phyloP scores from a whole-genome alignment of 1,284 basidiomycete genomes.

The Apiotrichum porosum region DNA sequence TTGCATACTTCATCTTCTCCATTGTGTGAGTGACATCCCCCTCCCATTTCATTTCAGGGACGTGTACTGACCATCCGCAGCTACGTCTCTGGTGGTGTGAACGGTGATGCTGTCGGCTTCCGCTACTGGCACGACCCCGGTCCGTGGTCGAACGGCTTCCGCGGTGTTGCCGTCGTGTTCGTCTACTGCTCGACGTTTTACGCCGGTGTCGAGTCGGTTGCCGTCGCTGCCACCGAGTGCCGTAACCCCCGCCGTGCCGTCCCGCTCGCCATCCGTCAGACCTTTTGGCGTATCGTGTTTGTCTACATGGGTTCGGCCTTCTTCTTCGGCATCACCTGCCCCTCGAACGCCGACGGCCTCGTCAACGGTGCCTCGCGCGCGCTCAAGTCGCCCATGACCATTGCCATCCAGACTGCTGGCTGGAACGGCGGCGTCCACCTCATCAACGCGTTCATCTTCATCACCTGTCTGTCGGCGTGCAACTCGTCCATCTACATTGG shows the following conservation, averaged over 20 bases:
- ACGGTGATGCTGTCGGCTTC: slow-evolving; percentile 47
- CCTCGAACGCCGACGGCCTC: slow-evolving; percentile 60
- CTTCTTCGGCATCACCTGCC: slow-evolving; percentile 71
- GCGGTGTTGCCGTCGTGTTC: slow-evolving; percentile 16
- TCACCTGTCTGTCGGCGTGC: slow-evolving; percentile 50
- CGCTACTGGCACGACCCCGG: slow-evolving; percentile 51
- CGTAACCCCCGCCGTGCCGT: slow-evolving; percentile 69
- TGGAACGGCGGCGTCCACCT: slow-evolving; percentile 67
- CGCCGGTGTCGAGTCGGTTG: slow-evolving; percentile 43
- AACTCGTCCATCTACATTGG: slow-evolving; percentile 45
- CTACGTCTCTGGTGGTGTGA: slow-evolving; percentile 53
- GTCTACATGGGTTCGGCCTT: slow-evolving; percentile 62
- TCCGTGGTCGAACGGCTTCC: slow-evolving; percentile 45
- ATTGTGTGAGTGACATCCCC: slow-evolving; percentile 62
- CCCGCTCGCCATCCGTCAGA: slow-evolving; percentile 66
- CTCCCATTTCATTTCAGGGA: too few species aligned
- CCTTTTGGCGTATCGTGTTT: slow-evolving; percentile 66
- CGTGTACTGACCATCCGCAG: slow-evolving; percentile 4
- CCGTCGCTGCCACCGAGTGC: slow-evolving; percentile 50
- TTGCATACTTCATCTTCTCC: slow-evolving; percentile 55
- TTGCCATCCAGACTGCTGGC: slow-evolving; percentile 61
- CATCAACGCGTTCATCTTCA: slow-evolving; percentile 61
- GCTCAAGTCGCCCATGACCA: slow-evolving; percentile 75
- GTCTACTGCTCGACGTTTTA: slow-evolving; percentile 22
- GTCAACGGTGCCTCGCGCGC: slow-evolving; percentile 55